Evolutionary conservation across 306 rosid genomes (phyloP).

Genomic region (Dicorynia guianensis): DNA sequence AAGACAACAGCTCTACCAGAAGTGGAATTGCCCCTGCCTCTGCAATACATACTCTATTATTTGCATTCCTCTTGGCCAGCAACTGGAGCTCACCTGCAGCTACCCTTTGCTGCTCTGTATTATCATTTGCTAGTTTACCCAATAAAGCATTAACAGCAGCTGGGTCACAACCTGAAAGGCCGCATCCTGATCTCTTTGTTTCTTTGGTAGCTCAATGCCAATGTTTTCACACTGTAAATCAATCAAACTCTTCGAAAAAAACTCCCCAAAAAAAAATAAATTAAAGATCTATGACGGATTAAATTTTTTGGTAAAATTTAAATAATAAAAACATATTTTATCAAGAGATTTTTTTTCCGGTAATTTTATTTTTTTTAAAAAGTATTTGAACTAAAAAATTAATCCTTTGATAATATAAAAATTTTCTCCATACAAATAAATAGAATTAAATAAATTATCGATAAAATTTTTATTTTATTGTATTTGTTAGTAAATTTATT

Average conservation of each 20-base stretch:
- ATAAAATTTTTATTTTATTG: no score
- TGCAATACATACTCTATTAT: slow-evolving; percentile 92
- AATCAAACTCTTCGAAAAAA: slow-evolving; percentile 92
- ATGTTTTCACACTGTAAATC: slow-evolving; percentile 96
- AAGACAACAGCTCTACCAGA: slow-evolving; percentile 86
- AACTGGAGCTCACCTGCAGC: slow-evolving; percentile 96
- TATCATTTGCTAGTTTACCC: slow-evolving; percentile 66
- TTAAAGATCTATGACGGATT: no score
- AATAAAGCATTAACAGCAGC: slow-evolving; percentile 64
- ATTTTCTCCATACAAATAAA: no score
- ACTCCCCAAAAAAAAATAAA: no score
- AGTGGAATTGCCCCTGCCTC: slow-evolving; percentile 98
- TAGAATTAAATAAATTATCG: no score
- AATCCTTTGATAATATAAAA: no score
- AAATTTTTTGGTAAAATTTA: no score
- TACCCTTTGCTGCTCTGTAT: slow-evolving; percentile 84
- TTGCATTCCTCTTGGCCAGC: slow-evolving; percentile 95
- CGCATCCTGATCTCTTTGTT: slow-evolving; percentile 74
- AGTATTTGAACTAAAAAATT: no score
- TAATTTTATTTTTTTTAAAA: no score
- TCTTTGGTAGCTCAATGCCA: slow-evolving; percentile 89
- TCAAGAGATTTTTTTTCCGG: no score
- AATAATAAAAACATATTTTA: no score
- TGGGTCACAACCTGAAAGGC: slow-evolving; percentile 79
- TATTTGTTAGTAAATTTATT: no score